phyloP scores from a whole-genome alignment of 2,329 filamentous ascomycete genomes.

The Xylaria sp. region DNA sequence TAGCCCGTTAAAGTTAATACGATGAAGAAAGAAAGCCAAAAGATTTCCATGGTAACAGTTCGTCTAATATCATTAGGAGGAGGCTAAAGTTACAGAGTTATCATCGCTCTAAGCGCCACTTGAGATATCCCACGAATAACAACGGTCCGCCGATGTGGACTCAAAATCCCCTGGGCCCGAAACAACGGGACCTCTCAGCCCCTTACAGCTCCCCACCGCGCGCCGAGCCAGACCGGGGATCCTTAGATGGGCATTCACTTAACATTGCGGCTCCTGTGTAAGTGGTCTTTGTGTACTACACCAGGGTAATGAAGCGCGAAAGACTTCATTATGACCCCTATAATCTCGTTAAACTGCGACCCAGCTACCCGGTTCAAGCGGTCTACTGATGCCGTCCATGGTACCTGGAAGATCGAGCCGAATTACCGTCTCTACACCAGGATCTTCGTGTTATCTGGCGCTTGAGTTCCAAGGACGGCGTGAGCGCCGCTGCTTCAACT shows the following conservation, averaged over 20 bases:
- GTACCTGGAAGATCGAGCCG: constrained; percentile 29
- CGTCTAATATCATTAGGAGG: neutral
- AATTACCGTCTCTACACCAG: constrained; percentile 15
- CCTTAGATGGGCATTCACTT: neutral
- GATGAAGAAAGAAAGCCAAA: too few relatives aligned
- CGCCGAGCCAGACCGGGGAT: constrained; percentile 27
- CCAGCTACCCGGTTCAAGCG: neutral
- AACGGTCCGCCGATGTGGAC: constrained; percentile 23
- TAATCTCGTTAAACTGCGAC: constrained; percentile 12
- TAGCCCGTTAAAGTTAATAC: too few relatives aligned
- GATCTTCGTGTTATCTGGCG: neutral
- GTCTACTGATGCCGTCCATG: neutral
- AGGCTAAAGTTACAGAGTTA: neutral
- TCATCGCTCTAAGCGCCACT: constrained; percentile 13
- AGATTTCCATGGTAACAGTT: too few relatives aligned
- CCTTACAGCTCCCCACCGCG: constrained; percentile 23
- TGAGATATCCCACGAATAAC: constrained; percentile 37
- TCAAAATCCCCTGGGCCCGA: constrained; percentile 25
- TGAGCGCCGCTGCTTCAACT: neutral
- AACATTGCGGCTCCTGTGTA: constrained; percentile 15
- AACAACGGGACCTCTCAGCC: constrained; percentile 26
- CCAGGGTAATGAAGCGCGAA: too few relatives aligned
- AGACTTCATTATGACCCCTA: too few relatives aligned
- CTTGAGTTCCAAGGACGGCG: neutral
- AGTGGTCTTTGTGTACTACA: neutral